Base-by-base conservation (phyloP, 1,139 yeast genomes). In the Yamadazyma spencermartinsiae region DNA sequence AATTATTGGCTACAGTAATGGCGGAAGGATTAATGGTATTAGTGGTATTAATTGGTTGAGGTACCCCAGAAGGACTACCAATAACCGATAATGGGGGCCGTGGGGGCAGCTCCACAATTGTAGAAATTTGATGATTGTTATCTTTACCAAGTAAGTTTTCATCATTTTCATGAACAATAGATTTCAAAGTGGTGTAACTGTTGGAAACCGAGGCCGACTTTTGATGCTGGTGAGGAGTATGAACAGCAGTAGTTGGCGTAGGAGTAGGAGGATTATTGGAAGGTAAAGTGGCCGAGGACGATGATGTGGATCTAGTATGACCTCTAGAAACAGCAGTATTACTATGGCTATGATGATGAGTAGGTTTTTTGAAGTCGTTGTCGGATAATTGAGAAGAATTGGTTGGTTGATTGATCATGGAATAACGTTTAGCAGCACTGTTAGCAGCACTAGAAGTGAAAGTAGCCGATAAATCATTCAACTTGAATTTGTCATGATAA, bases 21-120 rank as follows among this genome's bases (percentile, higher is more conserved):
- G 45, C 36, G 13, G 54, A 39, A 15, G 31, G 31, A 28, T 14
- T 28, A 4, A 28, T 9, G 9, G 20, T 3, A 16, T 28, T 11
- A 14, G 33, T 38, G 13, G 43, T 34, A 28, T 15, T 10, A 17
- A 23, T 31, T 27, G 33, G 32, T 3, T 17, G 21, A 8, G 47
- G 44, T 37, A 41, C 38, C 11, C 31, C 31, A 11, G 31, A 40
- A 23, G 50, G 41, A 21, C 37, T 39, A 21, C 39, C 35, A 23
- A 49, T 41, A n/a, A 44, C 48, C 2, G 44, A 30, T 15, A 46
- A 41, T 17, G 52, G 48, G 24, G 48, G 52, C 30, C 53, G 35
- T 31, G 61, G 57, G 4, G 79, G 78, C 45, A 75, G 72, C 52
- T 74, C 79, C 33, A 58, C 64, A 36, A 74, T 74, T 0, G 79